phyloP scores from a whole-genome alignment of 106 monocot species.

The Dioscorea zingiberensis region DNA sequence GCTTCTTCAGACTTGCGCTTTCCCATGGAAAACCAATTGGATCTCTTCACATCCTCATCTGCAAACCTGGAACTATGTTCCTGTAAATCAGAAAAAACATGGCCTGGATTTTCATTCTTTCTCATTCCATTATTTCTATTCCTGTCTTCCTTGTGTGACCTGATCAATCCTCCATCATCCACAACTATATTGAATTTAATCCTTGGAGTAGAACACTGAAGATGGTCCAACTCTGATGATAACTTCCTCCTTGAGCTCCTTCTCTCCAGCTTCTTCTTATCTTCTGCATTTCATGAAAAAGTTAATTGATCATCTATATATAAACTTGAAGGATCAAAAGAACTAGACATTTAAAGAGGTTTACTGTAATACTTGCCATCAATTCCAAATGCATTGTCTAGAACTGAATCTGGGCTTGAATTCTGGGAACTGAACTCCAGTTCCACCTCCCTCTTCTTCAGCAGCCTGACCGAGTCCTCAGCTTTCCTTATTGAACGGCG shows the following conservation, averaged over 20 bases:
- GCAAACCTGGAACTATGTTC: conserved; percentile 13
- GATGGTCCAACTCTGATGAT: conserved; percentile 16
- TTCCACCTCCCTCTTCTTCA: neutral
- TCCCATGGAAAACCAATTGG: conserved; percentile 2
- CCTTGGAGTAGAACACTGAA: neutral
- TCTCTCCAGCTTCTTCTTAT: conserved; percentile 9
- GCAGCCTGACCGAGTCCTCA: neutral
- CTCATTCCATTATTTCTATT: neutral
- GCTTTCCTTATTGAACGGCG: neutral
- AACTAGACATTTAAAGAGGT: neutral
- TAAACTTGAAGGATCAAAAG: too few species aligned
- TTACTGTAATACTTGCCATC: conserved; percentile 5
- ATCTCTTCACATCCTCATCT: conserved; percentile 31
- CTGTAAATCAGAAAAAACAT: neutral
- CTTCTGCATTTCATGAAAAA: conserved; percentile 8
- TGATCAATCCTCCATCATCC: neutral
- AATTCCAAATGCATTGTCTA: conserved; percentile 3
- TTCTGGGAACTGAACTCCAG: conserved; percentile 16
- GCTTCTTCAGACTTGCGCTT: conserved; percentile 8
- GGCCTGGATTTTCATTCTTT: neutral
- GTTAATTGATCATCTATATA: neutral
- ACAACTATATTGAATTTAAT: neutral
- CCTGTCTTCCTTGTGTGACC: neutral
- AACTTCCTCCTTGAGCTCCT: conserved; percentile 28
- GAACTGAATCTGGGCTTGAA: conserved; percentile 61